Base-by-base conservation (phyloP, 169 alveolate genomes). In the Eimeria sp. region DNA sequence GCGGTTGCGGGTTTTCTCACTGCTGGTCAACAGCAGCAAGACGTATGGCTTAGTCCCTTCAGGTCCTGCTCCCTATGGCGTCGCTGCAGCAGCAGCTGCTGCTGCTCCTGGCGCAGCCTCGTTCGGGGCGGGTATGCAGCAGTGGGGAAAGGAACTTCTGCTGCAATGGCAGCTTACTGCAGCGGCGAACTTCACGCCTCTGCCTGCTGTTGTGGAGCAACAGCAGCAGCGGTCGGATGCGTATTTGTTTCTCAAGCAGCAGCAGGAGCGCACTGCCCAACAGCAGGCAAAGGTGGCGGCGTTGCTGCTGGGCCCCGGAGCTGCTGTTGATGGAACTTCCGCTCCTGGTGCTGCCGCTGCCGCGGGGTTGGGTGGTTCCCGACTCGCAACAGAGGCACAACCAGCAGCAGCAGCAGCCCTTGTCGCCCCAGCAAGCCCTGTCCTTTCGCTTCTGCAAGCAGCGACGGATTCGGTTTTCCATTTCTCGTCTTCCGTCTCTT, bases 121-220 rank as follows among this genome's bases (percentile, higher is more conserved):
- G 30, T 75, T 75, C 43, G 84, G 84, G 84, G 54, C 14, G 47
- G 84, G 34, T 75, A 27, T 75, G 58, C 54, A 75, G 84, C 51
- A 45, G 54, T 75, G 84, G 84, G 84, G 84, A 11, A 58, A 75
- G 20, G 54, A 75, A 51, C 84, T n/a, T 9, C 84, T 75, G 84
- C 47, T 75, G 47, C 84, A 75, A 25, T 75, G 84, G 84, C 84
- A 75, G 84, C 84, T 75, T n/a, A 11, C 54, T 25, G 84, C 47
- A 6, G 84, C 84, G 51, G 84, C 84, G 25, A 51, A 75, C 84
- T 75, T 75, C 27, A 43, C 54, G 22, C 84, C 84, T 27, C 40
- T 10, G 13, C 84, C 84, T n/a, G 84, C 47, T 18, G 84, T 51
- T 75, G 84, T 45, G 20, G 10, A 0, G 84, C 57, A 75, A 51